Percentiles rank a stretch among this genome's conserved stretches.
These are phyloP conservation scores for Polysphondylium violaceum DNA, from an alignment of 78 protist genomes.

Conservation along the genomic window DNA sequence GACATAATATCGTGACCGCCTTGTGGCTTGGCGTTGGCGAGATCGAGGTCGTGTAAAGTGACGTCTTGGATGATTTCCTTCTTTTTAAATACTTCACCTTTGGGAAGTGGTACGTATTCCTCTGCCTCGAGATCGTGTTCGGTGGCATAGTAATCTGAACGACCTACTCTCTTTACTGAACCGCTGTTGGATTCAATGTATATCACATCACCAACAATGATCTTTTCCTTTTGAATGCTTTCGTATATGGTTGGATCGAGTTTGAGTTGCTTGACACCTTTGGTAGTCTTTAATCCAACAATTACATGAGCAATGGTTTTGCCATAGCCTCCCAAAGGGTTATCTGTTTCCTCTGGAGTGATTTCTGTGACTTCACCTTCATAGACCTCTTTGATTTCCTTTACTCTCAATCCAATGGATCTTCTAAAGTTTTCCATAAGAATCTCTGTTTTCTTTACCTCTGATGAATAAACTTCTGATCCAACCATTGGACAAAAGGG, in stretches of 20 bases:
- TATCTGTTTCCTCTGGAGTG: slow-evolving; percentile 98
- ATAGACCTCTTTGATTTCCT: slow-evolving; percentile 99
- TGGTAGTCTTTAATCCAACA: slow-evolving; percentile 88
- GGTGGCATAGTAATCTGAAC: slow-evolving; percentile 97
- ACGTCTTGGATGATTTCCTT: slow-evolving; percentile 97
- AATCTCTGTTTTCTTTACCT: slow-evolving; percentile 98
- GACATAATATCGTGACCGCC: slow-evolving; percentile 98
- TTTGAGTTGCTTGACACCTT: slow-evolving; percentile 97
- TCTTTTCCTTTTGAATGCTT: slow-evolving; percentile 98
- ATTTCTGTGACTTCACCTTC: slow-evolving; percentile 99
- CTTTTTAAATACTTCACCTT: slow-evolving; percentile 99
- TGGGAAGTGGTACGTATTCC: slow-evolving; percentile 99
- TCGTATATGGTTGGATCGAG: slow-evolving; percentile 99
- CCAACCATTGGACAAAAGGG: slow-evolving; percentile 99
- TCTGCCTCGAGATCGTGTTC: slow-evolving; percentile 99
- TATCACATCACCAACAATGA: slow-evolving; percentile 98
- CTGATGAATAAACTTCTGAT: slow-evolving; percentile 97
- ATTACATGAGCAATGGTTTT: slow-evolving; percentile 97
- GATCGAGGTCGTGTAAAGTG: slow-evolving; percentile 99
- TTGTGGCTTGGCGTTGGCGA: slow-evolving; percentile 98
- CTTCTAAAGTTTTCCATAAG: slow-evolving; percentile 99
- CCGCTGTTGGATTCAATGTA: slow-evolving; percentile 98
- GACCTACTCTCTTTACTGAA: slow-evolving; percentile 98
- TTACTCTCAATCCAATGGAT: slow-evolving; percentile 99
- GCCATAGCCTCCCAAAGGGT: slow-evolving; percentile 97